A percentile compares a stretch with the other conserved stretches of the same genome.
phyloP scores from a whole-genome alignment of 2,329 filamentous ascomycete genomes.

The Ophiostoma sp. region DNA sequence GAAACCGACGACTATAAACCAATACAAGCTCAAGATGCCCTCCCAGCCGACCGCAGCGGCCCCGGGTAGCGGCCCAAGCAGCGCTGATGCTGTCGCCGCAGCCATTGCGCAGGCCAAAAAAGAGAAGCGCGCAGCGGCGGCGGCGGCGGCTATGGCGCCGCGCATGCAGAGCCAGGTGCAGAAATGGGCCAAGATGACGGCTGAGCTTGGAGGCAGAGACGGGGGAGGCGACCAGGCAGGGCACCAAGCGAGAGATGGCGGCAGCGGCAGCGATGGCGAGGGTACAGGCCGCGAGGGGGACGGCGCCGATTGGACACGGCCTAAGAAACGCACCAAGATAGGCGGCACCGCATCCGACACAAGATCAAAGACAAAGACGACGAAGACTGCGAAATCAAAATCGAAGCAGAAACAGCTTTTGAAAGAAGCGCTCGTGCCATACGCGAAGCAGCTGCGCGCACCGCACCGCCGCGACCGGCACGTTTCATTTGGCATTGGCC shows the following conservation, averaged over 20 bases:
- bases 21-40: constrained; percentile 9
- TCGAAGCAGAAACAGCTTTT: not conserved
- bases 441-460: constrained; percentile 27
- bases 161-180: constrained; percentile 48
- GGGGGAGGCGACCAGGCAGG: too few relatives aligned
- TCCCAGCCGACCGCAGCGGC: not conserved
- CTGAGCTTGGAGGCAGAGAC: constrained; percentile 43
- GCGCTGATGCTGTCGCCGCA: constrained; percentile 11
- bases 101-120: constrained; percentile 19
- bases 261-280: constrained; percentile 14
- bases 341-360: not conserved
- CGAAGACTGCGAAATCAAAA: not conserved
- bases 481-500: constrained; percentile 56
- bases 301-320: constrained; percentile 19
- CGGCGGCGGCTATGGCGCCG: constrained; percentile 45
- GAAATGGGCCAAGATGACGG: constrained; percentile 66
- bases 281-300: constrained; percentile 25
- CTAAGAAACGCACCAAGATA: constrained; percentile 24
- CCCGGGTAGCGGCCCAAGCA: constrained; percentile 19
- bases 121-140: constrained; percentile 20
- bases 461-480: constrained; percentile 35
- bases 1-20: not conserved
- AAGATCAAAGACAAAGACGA: not conserved
- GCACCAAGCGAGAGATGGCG: constrained; percentile 19
- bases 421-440: not conserved